These are phyloP conservation scores for Aschersonia sp. DNA, from an alignment of 2,329 filamentous ascomycete genomes.

Conservation along the genomic window DNA sequence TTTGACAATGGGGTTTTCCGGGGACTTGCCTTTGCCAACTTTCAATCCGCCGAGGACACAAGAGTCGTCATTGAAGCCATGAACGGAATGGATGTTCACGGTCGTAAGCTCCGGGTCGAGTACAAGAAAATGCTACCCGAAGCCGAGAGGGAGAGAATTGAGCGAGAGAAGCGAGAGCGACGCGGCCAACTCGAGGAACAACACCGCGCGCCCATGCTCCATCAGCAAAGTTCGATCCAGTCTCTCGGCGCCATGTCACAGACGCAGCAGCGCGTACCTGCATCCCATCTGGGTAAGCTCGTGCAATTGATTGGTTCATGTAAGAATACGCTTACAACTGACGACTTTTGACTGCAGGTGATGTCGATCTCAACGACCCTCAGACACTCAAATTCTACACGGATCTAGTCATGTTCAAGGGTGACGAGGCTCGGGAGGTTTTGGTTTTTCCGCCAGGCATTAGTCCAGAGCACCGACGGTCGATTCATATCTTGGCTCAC, in stretches of 20 bases:
- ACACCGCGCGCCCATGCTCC: slow-evolving; percentile 65
- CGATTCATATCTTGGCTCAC: slow-evolving; percentile 87
- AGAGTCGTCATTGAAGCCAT: slow-evolving; percentile 82
- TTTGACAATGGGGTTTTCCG: slow-evolving; percentile 97
- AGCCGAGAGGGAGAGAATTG: slow-evolving; percentile 87
- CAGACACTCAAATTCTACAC: slow-evolving; percentile 80
- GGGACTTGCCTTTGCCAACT: slow-evolving; percentile 94
- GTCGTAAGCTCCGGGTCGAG: slow-evolving; percentile 86
- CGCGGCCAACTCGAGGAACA: slow-evolving; percentile 95
- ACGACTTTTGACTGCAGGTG: slow-evolving; percentile 21
- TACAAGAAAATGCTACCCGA: slow-evolving; percentile 99
- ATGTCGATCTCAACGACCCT: slow-evolving; percentile 85
- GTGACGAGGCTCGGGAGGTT: slow-evolving; percentile 61
- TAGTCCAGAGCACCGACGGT: slow-evolving; percentile 70
- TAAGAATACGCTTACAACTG: background rate
- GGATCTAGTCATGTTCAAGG: slow-evolving; percentile 78
- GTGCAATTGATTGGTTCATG: background rate
- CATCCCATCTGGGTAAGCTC: slow-evolving; percentile 28
- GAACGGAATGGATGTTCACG: slow-evolving; percentile 92
- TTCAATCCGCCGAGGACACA: slow-evolving; percentile 89
- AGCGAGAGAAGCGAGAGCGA: slow-evolving; percentile 91
- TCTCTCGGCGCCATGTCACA: slow-evolving; percentile 54
- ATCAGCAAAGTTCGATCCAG: slow-evolving; percentile 76
- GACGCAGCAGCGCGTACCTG: slow-evolving; percentile 37
- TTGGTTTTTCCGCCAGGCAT: slow-evolving; percentile 73